Base-by-base conservation (phyloP, 2,329 filamentous ascomycete species). In the Thermomyces lanuginosus region DNA sequence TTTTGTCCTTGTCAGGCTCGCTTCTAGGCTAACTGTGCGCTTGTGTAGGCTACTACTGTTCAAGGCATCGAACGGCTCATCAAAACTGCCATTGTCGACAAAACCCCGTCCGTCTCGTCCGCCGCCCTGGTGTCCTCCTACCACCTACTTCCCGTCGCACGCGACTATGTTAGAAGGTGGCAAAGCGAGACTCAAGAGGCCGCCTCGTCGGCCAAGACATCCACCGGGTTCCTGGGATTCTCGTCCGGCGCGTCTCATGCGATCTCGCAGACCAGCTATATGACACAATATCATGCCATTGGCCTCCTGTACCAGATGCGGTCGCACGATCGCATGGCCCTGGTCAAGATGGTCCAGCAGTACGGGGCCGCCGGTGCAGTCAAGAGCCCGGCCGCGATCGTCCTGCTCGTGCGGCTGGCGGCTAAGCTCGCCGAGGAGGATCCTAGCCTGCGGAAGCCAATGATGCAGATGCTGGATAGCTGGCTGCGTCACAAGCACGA, bases 271-370 rank as follows among this genome's bases (percentile, higher is more conserved):
- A 86, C 83, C 46, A 95, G 89, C 41, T 92, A 80, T 48, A 95
- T 95, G 83, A 79, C 82, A 31, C 89, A 98, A 55, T 98, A 98
- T 56, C 89, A 98, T 55, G 89, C 89, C 37, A 92, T 98, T 60
- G 89, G 89, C 37, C 69, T 98, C 29, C 60, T 98, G 22, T 98
- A 95, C 55, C 86, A 95, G 59, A 95, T 95, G 82, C 78, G 89
- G 46, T 78, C 78, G 45, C 84, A 93, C 53, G 89, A 98, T 55
- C 74, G 89, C 44, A 98, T 98, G 89, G 84, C 89, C 12, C 61
- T 98, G 43, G 86, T 95, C 34, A 98, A 98, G 69, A 95, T 98
- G 89, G 86, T 98, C n/a, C 89, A 98, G 61, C 89, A 98, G 55
- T 95, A 93, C 51, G 83, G 83, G 27, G 76, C 76, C 28, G 72